Conservation (phyloP, 805 yeast species). For the Metschnikowia gelsemii region DNA sequence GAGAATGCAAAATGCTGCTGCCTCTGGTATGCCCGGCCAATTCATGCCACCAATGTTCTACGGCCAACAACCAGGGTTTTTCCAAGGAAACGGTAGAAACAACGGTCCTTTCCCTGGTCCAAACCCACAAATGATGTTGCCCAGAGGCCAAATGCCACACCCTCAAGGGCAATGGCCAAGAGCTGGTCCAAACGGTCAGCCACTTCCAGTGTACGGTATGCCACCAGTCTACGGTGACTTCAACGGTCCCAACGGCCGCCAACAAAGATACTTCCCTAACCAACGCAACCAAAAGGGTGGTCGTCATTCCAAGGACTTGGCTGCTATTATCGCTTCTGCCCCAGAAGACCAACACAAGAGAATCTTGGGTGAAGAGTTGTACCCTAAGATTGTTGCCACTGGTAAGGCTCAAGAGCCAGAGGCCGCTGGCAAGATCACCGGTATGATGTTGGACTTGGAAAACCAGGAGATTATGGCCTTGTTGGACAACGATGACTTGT, state of each 20-base stretch:
- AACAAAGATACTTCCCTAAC: constrained; percentile 56
- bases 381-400: constrained; percentile 84
- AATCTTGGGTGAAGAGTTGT: constrained; percentile 95
- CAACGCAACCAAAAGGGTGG: constrained; percentile 45
- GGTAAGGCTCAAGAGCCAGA: constrained; percentile 88
- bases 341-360: constrained; percentile 95
- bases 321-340: constrained; percentile 58
- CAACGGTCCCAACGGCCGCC: constrained; percentile 45
- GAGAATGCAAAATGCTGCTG: constrained; percentile 96
- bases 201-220: constrained; percentile 77
- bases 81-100: constrained; percentile 78
- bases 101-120: constrained; percentile 73
- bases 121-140: constrained; percentile 77
- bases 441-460: constrained; percentile 96
- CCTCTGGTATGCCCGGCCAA: constrained; percentile 81
- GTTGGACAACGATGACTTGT: constrained; percentile 85
- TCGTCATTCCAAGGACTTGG: constrained; percentile 51
- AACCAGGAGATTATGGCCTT: constrained; percentile 85
- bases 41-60: constrained; percentile 85
- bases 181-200: constrained; percentile 82
- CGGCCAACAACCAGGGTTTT: constrained; percentile 80
- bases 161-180: constrained; percentile 70
- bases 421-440: constrained; percentile 98
- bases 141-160: constrained; percentile 65
- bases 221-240: constrained; percentile 72